Percentiles rank a stretch among this genome's conserved stretches.
Conservation (phyloP, 176 grass and related monocot species). For the Phyllostachys edulis region DNA sequence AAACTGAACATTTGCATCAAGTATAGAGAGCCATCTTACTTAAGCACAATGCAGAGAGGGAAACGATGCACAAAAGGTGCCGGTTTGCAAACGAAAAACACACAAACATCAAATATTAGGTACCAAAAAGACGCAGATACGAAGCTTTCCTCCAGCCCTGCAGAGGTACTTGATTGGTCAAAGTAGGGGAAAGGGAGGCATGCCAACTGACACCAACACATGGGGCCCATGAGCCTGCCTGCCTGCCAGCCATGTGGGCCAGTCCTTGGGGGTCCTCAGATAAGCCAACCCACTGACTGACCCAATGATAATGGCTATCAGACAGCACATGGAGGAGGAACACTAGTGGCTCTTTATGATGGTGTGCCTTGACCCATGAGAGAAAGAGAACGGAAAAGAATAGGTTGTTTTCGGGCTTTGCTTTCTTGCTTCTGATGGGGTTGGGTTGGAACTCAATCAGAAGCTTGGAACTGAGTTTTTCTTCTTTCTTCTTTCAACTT, state of each 20-base stretch:
- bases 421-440: neutral
- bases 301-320: neutral
- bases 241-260: constrained; percentile 22
- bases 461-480: neutral
- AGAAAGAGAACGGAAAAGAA: neutral
- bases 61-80: neutral
- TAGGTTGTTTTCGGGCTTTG: neutral
- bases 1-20: neutral
- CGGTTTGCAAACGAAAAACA: neutral
- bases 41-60: neutral
- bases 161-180: constrained; percentile 34
- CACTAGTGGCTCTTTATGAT: constrained; percentile 16
- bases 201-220: constrained; percentile 19
- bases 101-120: neutral
- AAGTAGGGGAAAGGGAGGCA: constrained; percentile 15
- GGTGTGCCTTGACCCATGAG: constrained; percentile 32
- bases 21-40: neutral
- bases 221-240: constrained; percentile 18
- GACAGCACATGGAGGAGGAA: neutral
- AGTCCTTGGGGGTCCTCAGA: constrained; percentile 16
- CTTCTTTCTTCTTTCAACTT: too few relatives aligned
- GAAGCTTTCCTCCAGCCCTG: neutral
- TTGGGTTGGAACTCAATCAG: neutral
- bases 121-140: neutral
- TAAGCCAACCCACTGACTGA: constrained; percentile 27